phyloP scores from a whole-genome alignment of 768 basidiomycete genomes.

The Leucosporidium yakuticum region DNA sequence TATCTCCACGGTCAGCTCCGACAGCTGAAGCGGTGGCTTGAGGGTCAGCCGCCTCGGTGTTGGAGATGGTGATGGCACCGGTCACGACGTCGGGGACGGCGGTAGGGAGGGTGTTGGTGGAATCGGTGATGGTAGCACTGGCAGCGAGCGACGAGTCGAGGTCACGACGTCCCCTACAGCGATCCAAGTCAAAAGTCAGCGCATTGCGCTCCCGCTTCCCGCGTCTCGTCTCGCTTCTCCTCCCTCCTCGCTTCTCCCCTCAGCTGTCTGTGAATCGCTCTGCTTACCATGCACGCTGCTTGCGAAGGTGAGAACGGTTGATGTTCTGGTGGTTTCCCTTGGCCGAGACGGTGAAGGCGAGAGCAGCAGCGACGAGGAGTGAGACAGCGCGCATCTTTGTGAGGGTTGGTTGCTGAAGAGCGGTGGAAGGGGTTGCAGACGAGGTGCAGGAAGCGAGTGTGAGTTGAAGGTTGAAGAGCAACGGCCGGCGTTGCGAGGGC shows the following conservation, averaged over 20 bases:
- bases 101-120: slow-evolving; percentile 5
- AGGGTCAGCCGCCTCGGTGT: slow-evolving; percentile 14
- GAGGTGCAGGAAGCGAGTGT: not conserved
- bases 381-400: slow-evolving; percentile 18
- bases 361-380: slow-evolving; percentile 8
- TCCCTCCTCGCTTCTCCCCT: not conserved
- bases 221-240: not conserved
- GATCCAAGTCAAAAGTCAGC: not conserved
- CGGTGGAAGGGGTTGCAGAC: not conserved
- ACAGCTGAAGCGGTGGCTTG: slow-evolving; percentile 8
- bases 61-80: slow-evolving; percentile 15
- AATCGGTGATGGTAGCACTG: not conserved
- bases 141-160: not conserved
- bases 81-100: slow-evolving; percentile 8
- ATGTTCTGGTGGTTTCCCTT: slow-evolving; percentile 7
- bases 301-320: slow-evolving; percentile 6
- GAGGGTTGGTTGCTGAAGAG: not conserved
- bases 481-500: not conserved
- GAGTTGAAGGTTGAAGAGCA: not conserved
- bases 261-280: not conserved
- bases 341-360: slow-evolving; percentile 11
- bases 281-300: slow-evolving; percentile 21
- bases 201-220: not conserved
- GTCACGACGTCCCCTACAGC: slow-evolving; percentile 15
- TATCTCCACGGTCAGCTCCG: not conserved